A percentile compares a stretch with the other conserved stretches of the same genome.
Conservation (phyloP, 2,329 filamentous ascomycete species). For the Sodiomyces alkalinus region DNA sequence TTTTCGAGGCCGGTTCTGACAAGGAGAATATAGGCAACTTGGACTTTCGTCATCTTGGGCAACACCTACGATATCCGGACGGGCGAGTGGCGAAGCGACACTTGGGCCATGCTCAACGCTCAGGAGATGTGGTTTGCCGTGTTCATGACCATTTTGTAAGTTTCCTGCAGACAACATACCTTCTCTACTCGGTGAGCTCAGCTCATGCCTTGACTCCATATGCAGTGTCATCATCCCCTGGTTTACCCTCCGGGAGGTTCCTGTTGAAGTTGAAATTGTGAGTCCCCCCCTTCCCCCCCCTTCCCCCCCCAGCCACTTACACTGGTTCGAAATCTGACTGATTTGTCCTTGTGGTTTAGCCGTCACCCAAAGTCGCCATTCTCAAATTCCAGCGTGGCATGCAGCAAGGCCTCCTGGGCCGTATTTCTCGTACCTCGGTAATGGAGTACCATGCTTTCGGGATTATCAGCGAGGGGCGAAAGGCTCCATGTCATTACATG, state of each 20-base stretch:
- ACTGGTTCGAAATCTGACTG: neutral
- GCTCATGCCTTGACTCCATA: neutral
- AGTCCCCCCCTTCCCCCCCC: slow-evolving; percentile 4
- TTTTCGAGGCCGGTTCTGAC: too few relatives aligned
- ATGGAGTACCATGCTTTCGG: slow-evolving; percentile 28
- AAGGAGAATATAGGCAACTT: slow-evolving; percentile 16
- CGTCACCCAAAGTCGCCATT: slow-evolving; percentile 24
- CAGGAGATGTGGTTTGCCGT: slow-evolving; percentile 25
- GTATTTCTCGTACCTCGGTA: slow-evolving; percentile 24
- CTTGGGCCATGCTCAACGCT: slow-evolving; percentile 17
- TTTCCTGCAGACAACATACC: slow-evolving; percentile 9
- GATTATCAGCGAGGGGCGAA: slow-evolving; percentile 23
- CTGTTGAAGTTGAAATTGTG: slow-evolving; percentile 23
- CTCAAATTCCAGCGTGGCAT: slow-evolving; percentile 23
- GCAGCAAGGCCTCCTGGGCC: slow-evolving; percentile 24
- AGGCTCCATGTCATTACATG: slow-evolving; percentile 22
- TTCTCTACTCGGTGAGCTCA: neutral
- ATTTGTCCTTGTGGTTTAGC: too few relatives aligned
- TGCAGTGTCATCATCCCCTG: slow-evolving; percentile 24
- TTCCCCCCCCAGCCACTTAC: neutral
- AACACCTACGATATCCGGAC: slow-evolving; percentile 20
- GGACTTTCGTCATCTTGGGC: slow-evolving; percentile 22
- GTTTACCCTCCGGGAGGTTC: slow-evolving; percentile 22
- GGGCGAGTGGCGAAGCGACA: slow-evolving; percentile 17
- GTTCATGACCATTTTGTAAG: slow-evolving; percentile 24